Evolutionary conservation across 73 alveolate species (phyloP).

Genomic region (Symbiodinium pilosum): DNA sequence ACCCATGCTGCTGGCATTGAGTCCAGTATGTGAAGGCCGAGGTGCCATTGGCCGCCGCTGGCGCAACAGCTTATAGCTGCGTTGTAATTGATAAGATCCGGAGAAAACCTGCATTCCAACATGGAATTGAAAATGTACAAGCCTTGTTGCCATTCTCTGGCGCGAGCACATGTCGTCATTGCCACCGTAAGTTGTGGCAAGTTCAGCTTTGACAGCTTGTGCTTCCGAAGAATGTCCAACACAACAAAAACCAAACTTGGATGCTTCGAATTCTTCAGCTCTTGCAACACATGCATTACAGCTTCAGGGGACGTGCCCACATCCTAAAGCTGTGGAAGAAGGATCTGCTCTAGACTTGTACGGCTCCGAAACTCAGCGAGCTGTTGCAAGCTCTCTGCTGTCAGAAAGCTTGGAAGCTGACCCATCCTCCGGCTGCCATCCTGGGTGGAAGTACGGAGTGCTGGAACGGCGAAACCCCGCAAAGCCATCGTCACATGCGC

Average conservation of each 20-base stretch:
- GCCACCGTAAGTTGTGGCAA: not conserved
- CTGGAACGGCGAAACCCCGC: not conserved
- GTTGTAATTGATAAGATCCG: not conserved
- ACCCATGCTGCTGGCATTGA: not conserved
- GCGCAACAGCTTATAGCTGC: not conserved
- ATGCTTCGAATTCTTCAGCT: not conserved
- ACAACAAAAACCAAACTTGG: not conserved
- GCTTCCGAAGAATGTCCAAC: not conserved
- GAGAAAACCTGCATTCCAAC: not conserved
- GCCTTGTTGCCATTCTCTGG: not conserved
- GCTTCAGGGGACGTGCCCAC: not conserved
- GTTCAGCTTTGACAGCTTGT: not conserved
- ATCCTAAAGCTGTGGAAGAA: not conserved
- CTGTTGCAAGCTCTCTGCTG: slow-evolving; percentile 6
- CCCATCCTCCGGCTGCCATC: not conserved
- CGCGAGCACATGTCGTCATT: not conserved
- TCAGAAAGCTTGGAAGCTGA: not conserved
- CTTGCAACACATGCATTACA: not conserved
- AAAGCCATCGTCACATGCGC: not conserved
- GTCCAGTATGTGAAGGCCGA: not conserved
- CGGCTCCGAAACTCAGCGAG: not conserved
- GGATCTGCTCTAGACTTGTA: not conserved
- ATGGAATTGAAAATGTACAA: not conserved
- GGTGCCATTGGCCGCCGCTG: not conserved
- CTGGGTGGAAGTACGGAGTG: not conserved